Conservation (phyloP, 1,284 basidiomycete genomes). For the Quambalaria eucalypti region DNA sequence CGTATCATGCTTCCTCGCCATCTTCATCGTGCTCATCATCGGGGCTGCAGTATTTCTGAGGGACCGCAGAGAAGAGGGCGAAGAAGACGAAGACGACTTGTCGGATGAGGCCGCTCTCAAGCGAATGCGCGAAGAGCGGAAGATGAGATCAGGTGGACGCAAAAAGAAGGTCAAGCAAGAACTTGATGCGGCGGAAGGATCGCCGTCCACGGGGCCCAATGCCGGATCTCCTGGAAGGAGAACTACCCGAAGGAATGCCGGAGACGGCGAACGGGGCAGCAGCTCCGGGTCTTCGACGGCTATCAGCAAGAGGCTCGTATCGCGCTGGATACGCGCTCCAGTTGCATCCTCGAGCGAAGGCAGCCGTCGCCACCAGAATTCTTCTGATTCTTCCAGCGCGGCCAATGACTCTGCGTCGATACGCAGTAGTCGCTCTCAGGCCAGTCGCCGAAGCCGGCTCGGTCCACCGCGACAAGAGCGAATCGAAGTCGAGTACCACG, state of each 20-base stretch:
- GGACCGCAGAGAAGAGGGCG: constrained; percentile 18
- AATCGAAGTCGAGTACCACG: neutral
- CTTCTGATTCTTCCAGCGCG: too few relatives aligned
- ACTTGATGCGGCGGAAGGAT: neutral
- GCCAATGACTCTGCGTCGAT: neutral
- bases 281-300: constrained; percentile 5
- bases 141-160: constrained; percentile 11
- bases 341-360: too few relatives aligned
- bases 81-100: constrained; percentile 20
- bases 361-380: too few relatives aligned
- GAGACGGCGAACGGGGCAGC: constrained; percentile 7
- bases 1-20: constrained; percentile 42
- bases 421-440: neutral
- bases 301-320: constrained; percentile 10
- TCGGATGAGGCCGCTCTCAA: constrained; percentile 17
- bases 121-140: constrained; percentile 17
- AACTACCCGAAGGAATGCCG: neutral
- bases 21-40: constrained; percentile 45
- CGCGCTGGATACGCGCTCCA: constrained; percentile 12
- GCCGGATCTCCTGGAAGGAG: too few relatives aligned
- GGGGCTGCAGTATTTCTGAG: constrained; percentile 40
- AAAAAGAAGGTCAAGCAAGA: constrained; percentile 1
- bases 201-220: too few relatives aligned
- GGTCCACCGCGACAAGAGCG: constrained; percentile 2
- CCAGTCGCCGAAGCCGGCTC: neutral